These are phyloP conservation scores for Bifiguratus adelaidae DNA, from an alignment of 192 early-diverging fungal species.

Conservation along the genomic window DNA sequence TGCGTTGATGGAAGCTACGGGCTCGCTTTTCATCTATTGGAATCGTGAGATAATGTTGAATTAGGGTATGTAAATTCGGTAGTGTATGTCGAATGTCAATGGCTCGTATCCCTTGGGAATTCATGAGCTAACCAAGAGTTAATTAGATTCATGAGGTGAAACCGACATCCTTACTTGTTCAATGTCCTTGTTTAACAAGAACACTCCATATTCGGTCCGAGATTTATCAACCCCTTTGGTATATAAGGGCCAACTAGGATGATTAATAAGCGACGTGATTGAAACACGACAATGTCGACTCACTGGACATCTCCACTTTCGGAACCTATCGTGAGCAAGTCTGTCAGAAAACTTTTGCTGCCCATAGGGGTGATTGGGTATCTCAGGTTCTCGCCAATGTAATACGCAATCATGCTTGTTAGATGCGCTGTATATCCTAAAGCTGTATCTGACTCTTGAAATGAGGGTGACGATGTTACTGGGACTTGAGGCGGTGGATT, in stretches of 20 bases:
- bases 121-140: conserved; percentile 43
- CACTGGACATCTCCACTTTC: conserved; percentile 15
- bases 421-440: conserved; percentile 63
- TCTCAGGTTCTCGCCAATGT: conserved; percentile 53
- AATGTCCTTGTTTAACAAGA: conserved; percentile 77
- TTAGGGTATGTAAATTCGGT: conserved; percentile 54
- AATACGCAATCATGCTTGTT: conserved; percentile 55
- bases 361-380: conserved; percentile 72
- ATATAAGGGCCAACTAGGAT: conserved; percentile 65
- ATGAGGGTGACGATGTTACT: too few relatives aligned
- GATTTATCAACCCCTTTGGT: conserved; percentile 49
- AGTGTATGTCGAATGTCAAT: conserved; percentile 63
- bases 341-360: conserved; percentile 52
- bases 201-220: conserved; percentile 77
- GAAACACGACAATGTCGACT: background rate
- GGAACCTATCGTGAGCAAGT: conserved; percentile 26
- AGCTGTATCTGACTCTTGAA: conserved; percentile 42
- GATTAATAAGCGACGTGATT: background rate
- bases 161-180: conserved; percentile 47
- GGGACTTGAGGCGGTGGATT: too few relatives aligned
- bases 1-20: too few relatives aligned
- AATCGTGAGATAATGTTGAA: conserved; percentile 36
- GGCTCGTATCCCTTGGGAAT: conserved; percentile 46
- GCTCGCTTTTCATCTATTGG: too few relatives aligned
- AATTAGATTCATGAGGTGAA: background rate